Base-by-base conservation (phyloP, 2,329 filamentous ascomycete species). In the Ophiostoma tasmaniense region DNA sequence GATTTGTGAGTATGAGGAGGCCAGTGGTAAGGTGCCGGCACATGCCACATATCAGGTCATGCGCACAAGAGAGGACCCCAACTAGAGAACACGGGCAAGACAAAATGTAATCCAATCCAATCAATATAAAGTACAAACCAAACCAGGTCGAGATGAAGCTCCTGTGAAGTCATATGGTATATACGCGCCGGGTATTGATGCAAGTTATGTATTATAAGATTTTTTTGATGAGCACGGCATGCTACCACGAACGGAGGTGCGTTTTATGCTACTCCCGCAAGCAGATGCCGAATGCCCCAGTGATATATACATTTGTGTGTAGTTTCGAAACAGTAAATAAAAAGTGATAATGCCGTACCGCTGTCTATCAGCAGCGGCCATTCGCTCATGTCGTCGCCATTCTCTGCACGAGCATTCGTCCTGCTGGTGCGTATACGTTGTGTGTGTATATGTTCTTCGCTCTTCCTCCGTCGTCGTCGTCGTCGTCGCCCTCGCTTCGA, bases 1-100 rank as follows among this genome's bases (percentile, higher is more conserved):
- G 55, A 88, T 98, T 66, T 97, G 93, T 2, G 95, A 99, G 80
- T 89, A 98, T 67, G 88, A 98, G 70, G 97, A 93, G 13, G 95
- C 97, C 78, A 88, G 94, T 76, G 95, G 94, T 59, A 91, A 88
- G 75, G 85, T 96, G 72, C 91, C 93, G 66, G 91, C 93, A 0
- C 93, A 90, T 74, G 93, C 92, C 8, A 93, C 97, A 59, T 90
- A 93, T 13, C 81, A 84, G 39, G 81, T 87, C 72, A 75, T 87
- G 73, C 79, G 84, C 71, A 87, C 84, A 75, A 77, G 86, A 73
- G 85, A 87, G 75, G 85, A 87, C 17, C 64, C 64, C 22, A 65
- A 65, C 64, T 65, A 65, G 64, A 62, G 55, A 25, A 20, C n/a
- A 11, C 25, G 25, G 13, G 22, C 11, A 30, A 14, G 25, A 6